Conservation (phyloP, 2,329 filamentous ascomycete species). For the Scolecobasidium constrictum region DNA sequence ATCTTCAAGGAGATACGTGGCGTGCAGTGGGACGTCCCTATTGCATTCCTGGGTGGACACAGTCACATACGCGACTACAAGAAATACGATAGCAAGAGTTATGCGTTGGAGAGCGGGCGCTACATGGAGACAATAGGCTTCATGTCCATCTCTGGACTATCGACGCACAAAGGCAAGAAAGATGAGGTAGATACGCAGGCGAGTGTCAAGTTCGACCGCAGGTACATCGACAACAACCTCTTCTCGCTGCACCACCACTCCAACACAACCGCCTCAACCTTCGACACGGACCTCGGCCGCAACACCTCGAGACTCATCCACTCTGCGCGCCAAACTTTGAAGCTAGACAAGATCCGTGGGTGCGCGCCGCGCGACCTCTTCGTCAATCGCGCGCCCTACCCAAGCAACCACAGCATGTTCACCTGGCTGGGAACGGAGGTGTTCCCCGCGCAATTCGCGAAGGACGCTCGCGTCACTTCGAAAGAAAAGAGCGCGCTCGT, state of each 20-base stretch:
- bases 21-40: conserved; percentile 68
- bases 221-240: conserved; percentile 92
- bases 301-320: conserved; percentile 62
- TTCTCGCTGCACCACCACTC: conserved; percentile 76
- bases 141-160: conserved; percentile 67
- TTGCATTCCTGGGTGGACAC: conserved; percentile 87
- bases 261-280: conserved; percentile 57
- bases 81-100: conserved; percentile 65
- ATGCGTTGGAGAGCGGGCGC: conserved; percentile 74
- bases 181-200: conserved; percentile 21
- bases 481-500: conserved; percentile 55
- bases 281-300: conserved; percentile 63
- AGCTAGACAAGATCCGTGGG: conserved; percentile 66
- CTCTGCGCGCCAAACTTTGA: conserved; percentile 55
- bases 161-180: conserved; percentile 26
- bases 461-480: conserved; percentile 16
- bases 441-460: conserved; percentile 55
- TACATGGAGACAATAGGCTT: conserved; percentile 96
- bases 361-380: conserved; percentile 74
- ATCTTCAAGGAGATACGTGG: conserved; percentile 71
- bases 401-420: conserved; percentile 64
- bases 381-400: conserved; percentile 70
- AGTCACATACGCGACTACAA: conserved; percentile 78
- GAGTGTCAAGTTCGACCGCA: conserved; percentile 54
- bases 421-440: conserved; percentile 68